phyloP scores from a whole-genome alignment of 1,284 basidiomycete species.

The Anthracocystis walkeri region DNA sequence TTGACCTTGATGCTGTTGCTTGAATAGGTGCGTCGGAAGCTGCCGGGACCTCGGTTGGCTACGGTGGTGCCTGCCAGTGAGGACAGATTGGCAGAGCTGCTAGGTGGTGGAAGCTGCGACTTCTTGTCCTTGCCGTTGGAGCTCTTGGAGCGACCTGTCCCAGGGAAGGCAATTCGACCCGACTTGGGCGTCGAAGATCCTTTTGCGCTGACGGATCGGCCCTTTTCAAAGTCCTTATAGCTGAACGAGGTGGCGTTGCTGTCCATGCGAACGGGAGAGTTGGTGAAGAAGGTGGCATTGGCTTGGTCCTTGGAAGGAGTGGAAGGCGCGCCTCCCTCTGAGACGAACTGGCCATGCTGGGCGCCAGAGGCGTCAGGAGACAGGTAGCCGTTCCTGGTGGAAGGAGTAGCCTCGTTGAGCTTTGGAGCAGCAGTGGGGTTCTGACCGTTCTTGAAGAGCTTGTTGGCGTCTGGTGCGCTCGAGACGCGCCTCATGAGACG shows the following conservation, averaged over 20 bases:
- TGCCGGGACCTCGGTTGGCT: constrained; percentile 72
- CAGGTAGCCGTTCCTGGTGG: constrained; percentile 59
- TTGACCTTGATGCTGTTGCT: constrained; percentile 97
- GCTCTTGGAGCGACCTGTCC: constrained; percentile 54
- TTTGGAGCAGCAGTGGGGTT: constrained; percentile 19
- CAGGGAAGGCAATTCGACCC: constrained; percentile 57
- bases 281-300: constrained; percentile 54
- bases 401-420: constrained; percentile 10
- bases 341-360: constrained; percentile 29
- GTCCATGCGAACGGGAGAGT: constrained; percentile 65
- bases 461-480: constrained; percentile 95
- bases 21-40: constrained; percentile 91
- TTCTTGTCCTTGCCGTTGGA: constrained; percentile 72
- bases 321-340: constrained; percentile 25
- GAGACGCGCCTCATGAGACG: constrained; percentile 83
- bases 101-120: constrained; percentile 80
- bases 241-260: constrained; percentile 63
- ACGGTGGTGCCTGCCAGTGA: constrained; percentile 58
- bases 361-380: constrained; percentile 72
- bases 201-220: constrained; percentile 38
- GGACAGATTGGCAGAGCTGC: constrained; percentile 73
- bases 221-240: constrained; percentile 66
- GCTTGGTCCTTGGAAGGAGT: constrained; percentile 28
- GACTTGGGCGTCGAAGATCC: constrained; percentile 55
- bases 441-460: constrained; percentile 76